Evolutionary conservation across 495 filamentous ascomycete genomes (phyloP), one percentile per base, ranked within the genome.

Genomic region (Pseudevernia furfuracea): DNA sequence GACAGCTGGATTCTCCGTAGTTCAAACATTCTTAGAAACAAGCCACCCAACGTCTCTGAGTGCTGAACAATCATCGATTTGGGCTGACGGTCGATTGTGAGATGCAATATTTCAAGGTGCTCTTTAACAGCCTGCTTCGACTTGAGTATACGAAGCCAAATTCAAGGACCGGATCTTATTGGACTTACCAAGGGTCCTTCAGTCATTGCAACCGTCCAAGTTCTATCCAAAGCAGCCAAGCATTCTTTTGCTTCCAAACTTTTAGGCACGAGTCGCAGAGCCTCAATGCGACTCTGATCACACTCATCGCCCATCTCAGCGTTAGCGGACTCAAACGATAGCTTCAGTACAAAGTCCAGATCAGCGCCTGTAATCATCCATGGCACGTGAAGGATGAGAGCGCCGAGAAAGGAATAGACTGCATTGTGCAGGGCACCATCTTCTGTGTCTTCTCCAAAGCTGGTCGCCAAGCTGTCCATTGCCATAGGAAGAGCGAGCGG

Each of bases 281-380:
- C 86, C 59, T 90, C 83, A 14, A 77, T 68, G 58, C 92, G 84
- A 66, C 78, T 81, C n/a, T 85, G 82, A 63, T 85, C 80, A 12
- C 84, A 80, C 46, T 82, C 79, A 2, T 79, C 79, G 37, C 82
- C 79, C 59, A 84, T 64, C 12, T 71, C 78, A 4, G 82, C 79
- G 49, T 76, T 80, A n/a, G 87, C 82, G 30, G 91, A 94, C 39
- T 79, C 77, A 72, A 85, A 86, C 15, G 89, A 90, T 43, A 88
- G 81, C 34, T 77, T 68, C 30, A 97, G 73, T 28, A 95, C 76
- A 25, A 78, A 82, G 65, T 87, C 85, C 15, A 97, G 74, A 67
- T 92, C 86, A 37, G 80, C 75, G 4, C 82, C 83, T 3, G 89
- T 87, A 57, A 97, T 78, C 84, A 96, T 96, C 74, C 85, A 96